phyloP scores from a whole-genome alignment of 331 rosid genomes.

The Quercus tomentella region DNA sequence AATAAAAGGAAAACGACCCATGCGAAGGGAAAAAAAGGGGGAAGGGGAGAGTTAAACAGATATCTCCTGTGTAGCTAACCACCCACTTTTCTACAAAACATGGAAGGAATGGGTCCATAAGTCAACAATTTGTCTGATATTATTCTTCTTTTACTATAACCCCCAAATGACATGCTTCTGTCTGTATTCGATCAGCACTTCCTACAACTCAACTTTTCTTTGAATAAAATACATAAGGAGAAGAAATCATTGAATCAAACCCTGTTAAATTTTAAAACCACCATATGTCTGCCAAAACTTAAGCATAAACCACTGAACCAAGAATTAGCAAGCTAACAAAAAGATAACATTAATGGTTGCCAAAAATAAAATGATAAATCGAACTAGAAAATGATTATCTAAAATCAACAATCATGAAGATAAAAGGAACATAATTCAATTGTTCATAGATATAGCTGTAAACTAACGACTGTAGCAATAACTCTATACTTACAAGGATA shows the following conservation, averaged over 20 bases:
- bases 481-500: conserved; percentile 68
- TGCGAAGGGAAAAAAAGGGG: too few species aligned
- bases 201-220: too few species aligned
- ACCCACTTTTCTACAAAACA: neutral
- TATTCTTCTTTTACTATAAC: too few species aligned
- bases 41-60: too few species aligned
- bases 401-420: neutral
- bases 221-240: too few species aligned
- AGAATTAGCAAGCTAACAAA: neutral
- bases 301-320: neutral
- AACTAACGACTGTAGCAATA: neutral
- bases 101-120: too few species aligned
- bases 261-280: too few species aligned
- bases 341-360: neutral
- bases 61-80: neutral
- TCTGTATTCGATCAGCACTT: too few species aligned
- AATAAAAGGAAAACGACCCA: too few species aligned
- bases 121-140: too few species aligned
- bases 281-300: neutral
- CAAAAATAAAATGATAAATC: neutral
- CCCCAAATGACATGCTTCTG: too few species aligned
- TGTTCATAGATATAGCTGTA: neutral
- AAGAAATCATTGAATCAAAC: too few species aligned
- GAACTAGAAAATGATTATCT: neutral
- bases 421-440: neutral